Evolutionary conservation across 768 basidiomycete genomes (phyloP), one percentile per base, ranked within the genome.

Genomic region (Amanita muscaria): DNA sequence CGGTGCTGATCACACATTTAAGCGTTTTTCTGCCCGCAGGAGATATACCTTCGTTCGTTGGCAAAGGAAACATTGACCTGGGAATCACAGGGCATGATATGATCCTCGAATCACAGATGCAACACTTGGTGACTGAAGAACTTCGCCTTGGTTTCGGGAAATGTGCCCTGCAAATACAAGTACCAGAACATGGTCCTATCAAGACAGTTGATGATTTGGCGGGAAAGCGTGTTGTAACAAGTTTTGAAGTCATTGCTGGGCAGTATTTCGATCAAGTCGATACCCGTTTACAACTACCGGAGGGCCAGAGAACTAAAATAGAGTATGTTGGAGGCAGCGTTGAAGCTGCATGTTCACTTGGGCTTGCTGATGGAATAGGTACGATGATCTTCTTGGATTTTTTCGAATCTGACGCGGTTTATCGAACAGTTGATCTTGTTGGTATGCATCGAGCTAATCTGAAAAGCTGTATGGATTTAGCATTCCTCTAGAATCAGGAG

Each of bases 61-160:
- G 92, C 33, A 92, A 94, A 60, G 96, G 96, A 39, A 86, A 92
- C 57, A 87, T 99, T 56, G 88, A 97, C 55, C 73, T 99, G 34
- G 96, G 96, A 5, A 96, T 99, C 55, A 98, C 96, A 7, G 96
- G 96, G 3, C 92, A 97, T 65, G 96, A 99, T 68, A 88, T 96
- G 51, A 88, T 98, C 52, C 77, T 93, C 36, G 94, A 99, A 63
- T 74, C 91, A 2, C 66, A 81, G 45, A 91, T 96, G 82, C 70
- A 86, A 50, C 61, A 72, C 10, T 74, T 78, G 48, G 80, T 97
- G 44, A 78, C 79, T 1, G 86, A 96, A 56, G 69, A 81, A 11
- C 76, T 93, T 10, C 80, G 79, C 3, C 80, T 99, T 40, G 88
- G 83, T 0, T 98, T 97, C 54, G 94, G 94, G 4, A 93, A 90